These are phyloP conservation scores for Prunus fruticosa DNA, from an alignment of 306 rosid species.

Conservation along the genomic window DNA sequence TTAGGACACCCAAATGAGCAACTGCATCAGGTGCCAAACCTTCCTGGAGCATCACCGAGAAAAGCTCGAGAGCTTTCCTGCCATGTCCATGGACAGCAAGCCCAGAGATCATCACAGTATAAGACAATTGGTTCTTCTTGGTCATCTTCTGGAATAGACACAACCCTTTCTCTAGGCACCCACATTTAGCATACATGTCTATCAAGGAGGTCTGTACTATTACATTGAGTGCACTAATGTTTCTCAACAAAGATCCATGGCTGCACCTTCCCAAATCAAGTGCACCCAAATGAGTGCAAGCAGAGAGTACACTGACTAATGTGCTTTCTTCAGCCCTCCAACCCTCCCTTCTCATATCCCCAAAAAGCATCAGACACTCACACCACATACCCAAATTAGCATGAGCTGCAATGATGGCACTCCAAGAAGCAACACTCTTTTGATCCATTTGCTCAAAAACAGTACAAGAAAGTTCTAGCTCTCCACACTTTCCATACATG, in stretches of 20 bases:
- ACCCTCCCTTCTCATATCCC: constrained; percentile 59
- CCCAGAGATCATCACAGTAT: constrained; percentile 75
- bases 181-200: constrained; percentile 84
- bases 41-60: constrained; percentile 59
- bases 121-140: constrained; percentile 58
- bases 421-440: constrained; percentile 83
- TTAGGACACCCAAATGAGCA: constrained; percentile 57
- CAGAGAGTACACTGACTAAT: constrained; percentile 64
- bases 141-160: constrained; percentile 50
- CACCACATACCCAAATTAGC: constrained; percentile 62
- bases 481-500: constrained; percentile 69
- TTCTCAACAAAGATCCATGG: constrained; percentile 70
- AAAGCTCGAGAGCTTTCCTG: constrained; percentile 59
- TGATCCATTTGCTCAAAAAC: constrained; percentile 53
- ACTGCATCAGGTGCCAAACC: constrained; percentile 67
- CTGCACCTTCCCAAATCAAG: constrained; percentile 61
- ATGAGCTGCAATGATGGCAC: constrained; percentile 76
- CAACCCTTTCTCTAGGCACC: constrained; percentile 62
- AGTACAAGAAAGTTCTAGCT: constrained; percentile 32
- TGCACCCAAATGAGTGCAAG: constrained; percentile 83
- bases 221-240: constrained; percentile 65
- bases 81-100: constrained; percentile 82
- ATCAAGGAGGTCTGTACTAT: constrained; percentile 69
- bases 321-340: constrained; percentile 81
- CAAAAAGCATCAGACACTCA: constrained; percentile 63